A percentile compares a stretch with the other conserved stretches of the same genome.
phyloP scores from a whole-genome alignment of 805 yeast species.

The Barnettozyma sp. region DNA sequence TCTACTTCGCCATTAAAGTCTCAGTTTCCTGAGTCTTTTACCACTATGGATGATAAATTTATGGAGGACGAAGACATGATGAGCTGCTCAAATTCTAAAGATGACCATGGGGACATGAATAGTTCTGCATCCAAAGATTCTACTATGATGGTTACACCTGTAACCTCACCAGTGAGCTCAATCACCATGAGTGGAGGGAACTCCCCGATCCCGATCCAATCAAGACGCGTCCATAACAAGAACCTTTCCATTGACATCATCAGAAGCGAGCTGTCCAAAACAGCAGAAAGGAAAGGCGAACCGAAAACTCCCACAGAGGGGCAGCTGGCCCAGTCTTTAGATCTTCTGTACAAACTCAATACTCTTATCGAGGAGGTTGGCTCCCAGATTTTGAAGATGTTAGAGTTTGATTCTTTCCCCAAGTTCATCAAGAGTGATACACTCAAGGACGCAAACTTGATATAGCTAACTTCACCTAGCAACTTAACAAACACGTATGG shows the following conservation, averaged over 20 bases:
- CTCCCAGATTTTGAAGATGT: slow-evolving; percentile 44
- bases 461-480: not conserved
- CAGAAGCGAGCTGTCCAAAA: not conserved
- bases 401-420: slow-evolving; percentile 70
- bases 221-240: slow-evolving; percentile 14
- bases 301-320: slow-evolving; percentile 29
- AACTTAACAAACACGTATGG: not conserved
- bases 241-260: slow-evolving; percentile 19
- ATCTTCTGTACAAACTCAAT: slow-evolving; percentile 31
- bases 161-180: slow-evolving; percentile 1
- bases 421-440: slow-evolving; percentile 48
- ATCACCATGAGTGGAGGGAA: not conserved
- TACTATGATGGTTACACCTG: not conserved
- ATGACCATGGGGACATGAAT: slow-evolving; percentile 1
- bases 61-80: too few relatives aligned
- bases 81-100: not conserved
- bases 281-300: not conserved
- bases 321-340: slow-evolving; percentile 29
- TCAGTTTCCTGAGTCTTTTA: slow-evolving; percentile 8
- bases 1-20: slow-evolving; percentile 30
- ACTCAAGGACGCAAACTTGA: slow-evolving; percentile 26
- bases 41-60: slow-evolving; percentile 2
- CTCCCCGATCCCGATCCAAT: slow-evolving; percentile 2
- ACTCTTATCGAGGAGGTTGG: slow-evolving; percentile 44
- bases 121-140: slow-evolving; percentile 3